These are phyloP conservation scores for Daedaleopsis nitida DNA, from an alignment of 768 basidiomycete genomes.

Conservation along the genomic window DNA sequence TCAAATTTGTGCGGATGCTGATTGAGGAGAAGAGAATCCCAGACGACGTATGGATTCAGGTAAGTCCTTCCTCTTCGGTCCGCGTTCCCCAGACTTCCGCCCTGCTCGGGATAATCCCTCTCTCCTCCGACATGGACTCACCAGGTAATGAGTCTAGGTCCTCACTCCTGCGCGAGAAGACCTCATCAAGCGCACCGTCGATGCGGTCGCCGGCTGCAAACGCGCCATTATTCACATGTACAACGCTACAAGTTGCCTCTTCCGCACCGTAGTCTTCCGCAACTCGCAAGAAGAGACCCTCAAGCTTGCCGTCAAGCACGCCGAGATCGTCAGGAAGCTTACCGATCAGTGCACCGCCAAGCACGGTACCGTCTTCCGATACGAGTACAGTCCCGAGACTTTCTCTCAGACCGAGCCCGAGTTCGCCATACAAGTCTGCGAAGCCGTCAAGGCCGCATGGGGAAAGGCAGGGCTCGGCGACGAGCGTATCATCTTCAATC, in stretches of 20 bases:
- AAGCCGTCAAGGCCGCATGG: conserved; percentile 92
- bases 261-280: conserved; percentile 93
- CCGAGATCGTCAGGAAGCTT: conserved; percentile 80
- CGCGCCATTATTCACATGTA: conserved; percentile 98
- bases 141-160: conserved; percentile 57
- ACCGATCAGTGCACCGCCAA: conserved; percentile 85
- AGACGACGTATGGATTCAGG: conserved; percentile 97
- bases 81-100: neutral
- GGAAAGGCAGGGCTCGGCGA: conserved; percentile 73
- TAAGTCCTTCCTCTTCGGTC: conserved; percentile 38
- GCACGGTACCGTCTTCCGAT: conserved; percentile 87
- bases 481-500: conserved; percentile 95
- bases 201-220: conserved; percentile 85
- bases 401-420: conserved; percentile 99
- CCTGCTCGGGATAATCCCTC: neutral
- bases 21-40: conserved; percentile 85
- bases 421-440: conserved; percentile 91
- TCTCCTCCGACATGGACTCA: neutral
- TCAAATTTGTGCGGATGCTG: conserved; percentile 86
- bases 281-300: conserved; percentile 94
- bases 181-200: conserved; percentile 88
- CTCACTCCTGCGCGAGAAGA: conserved; percentile 96
- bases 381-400: conserved; percentile 98
- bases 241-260: conserved; percentile 91
- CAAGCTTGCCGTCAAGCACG: conserved; percentile 85